Conservation (phyloP, 805 yeast species). For the Starmerella powellii region DNA sequence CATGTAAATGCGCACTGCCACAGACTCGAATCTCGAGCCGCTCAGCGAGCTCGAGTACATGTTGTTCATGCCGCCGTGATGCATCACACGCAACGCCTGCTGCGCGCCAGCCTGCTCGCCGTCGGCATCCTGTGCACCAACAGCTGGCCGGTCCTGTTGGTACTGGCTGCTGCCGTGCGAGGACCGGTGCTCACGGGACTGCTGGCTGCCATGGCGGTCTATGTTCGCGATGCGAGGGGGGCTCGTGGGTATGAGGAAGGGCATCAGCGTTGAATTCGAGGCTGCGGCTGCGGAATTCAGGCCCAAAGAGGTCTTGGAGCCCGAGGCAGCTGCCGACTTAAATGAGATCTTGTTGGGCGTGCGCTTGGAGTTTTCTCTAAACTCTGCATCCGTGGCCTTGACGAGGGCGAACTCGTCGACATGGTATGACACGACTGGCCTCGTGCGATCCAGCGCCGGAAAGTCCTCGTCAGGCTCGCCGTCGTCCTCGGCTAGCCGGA, state of each 20-base stretch:
- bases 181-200: no score
- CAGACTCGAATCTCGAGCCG: constrained; percentile 7
- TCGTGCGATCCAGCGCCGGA: constrained; percentile 67
- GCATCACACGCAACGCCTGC: background rate
- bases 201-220: no score
- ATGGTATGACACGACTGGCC: constrained; percentile 57
- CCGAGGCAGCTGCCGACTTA: constrained; percentile 1
- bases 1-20: constrained; percentile 23
- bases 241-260: background rate
- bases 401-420: constrained; percentile 74
- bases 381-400: constrained; percentile 35
- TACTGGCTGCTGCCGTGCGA: no score
- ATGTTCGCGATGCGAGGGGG: background rate
- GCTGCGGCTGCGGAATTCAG: no score
- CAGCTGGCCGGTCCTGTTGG: no score
- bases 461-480: constrained; percentile 83
- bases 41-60: constrained; percentile 8
- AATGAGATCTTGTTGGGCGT: constrained; percentile 27
- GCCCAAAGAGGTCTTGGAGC: no score
- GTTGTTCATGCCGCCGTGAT: background rate
- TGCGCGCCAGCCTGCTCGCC: background rate
- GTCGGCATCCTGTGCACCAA: no score
- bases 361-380: constrained; percentile 25
- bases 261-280: background rate
- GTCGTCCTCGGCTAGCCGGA: constrained; percentile 83